Base-by-base conservation (phyloP, 768 basidiomycete species). In the Trametes meyenii region DNA sequence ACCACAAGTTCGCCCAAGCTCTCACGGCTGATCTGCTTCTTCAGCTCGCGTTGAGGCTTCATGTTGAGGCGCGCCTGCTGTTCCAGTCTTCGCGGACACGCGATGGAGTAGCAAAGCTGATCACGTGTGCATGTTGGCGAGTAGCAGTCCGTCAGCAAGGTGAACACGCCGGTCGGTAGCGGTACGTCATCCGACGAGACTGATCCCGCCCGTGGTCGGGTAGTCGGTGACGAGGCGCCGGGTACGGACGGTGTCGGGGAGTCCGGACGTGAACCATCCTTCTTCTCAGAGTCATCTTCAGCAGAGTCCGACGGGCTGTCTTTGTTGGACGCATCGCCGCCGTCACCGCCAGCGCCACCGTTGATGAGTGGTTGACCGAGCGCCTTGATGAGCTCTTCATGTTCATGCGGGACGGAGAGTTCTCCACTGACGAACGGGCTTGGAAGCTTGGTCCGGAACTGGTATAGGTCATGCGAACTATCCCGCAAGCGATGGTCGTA, bases 401-500 rank as follows among this genome's bases (percentile, higher is more conserved):
- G 65, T 52, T 78, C 76, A 19, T 73, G 75, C 46, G 75, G 75
- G 56, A 71, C 70, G 58, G 77, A 76, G 26, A 90, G 70, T 62
- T 92, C 90, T 29, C 89, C 90, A 58, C 88, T 88, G 60, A 91
- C 89, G 70, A 94, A 95, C 2, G 92, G 92, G 70, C 88, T 93
- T 5, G 88, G 84, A 40, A 97, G 71, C 69, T 88, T 86, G 49
- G 92, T 88, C 65, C 87, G 82, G 75, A 99, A 98, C 71, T 96
- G 95, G 75, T 98, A 99, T 33, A 99, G 76, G 75, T 99, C 97
- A 63, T 83, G 82, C 0, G 87, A 78, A 69, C 87, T 94, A 75
- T 98, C 97, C 52, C 97, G 80, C 59, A 99, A 73, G 14, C 96
- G 89, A 73, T 99, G 97, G 70, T 98, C 96, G 71, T 98, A 99